Conservation (phyloP, 2,329 filamentous ascomycete species). For the Lojkania enalia region DNA sequence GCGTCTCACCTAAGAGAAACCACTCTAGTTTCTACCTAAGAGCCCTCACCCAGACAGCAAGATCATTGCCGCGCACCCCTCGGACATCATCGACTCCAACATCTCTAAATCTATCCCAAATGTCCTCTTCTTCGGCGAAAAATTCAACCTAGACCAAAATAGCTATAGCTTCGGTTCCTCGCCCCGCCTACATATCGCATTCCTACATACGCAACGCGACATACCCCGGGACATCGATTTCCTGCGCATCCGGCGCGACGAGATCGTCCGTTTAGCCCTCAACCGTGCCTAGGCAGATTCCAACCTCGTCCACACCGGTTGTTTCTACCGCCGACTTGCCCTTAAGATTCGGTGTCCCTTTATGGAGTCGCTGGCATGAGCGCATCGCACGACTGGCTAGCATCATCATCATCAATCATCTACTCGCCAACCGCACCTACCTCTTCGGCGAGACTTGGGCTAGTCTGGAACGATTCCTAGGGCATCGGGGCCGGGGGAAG, state of each 20-base stretch:
- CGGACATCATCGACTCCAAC: not conserved
- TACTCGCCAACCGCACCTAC: not conserved
- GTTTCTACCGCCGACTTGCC: not conserved
- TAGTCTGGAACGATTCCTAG: conserved; percentile 8
- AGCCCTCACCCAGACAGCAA: not conserved
- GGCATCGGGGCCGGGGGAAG: conserved; percentile 5
- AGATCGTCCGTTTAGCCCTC: conserved; percentile 25
- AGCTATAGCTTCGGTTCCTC: not conserved
- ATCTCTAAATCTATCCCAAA: conserved; percentile 1
- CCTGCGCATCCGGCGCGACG: conserved; percentile 23
- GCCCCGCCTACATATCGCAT: conserved; percentile 17
- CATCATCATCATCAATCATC: not conserved
- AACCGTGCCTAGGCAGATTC: conserved; percentile 21
- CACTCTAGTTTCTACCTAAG: conserved; percentile 14
- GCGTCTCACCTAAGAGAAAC: conserved; percentile 26
- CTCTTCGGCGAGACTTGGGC: conserved; percentile 12
- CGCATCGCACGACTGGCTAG: not conserved
- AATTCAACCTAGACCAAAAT: conserved; percentile 3
- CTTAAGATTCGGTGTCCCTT: too few relatives aligned
- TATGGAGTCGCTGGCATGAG: not conserved
- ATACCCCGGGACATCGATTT: conserved; percentile 9
- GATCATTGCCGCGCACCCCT: conserved; percentile 11
- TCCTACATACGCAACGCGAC: conserved; percentile 15
- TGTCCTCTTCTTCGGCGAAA: conserved; percentile 18
- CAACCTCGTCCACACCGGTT: conserved; percentile 7